These are phyloP conservation scores for Ogataea allantospora DNA, from an alignment of 805 yeast species.

Conservation along the genomic window DNA sequence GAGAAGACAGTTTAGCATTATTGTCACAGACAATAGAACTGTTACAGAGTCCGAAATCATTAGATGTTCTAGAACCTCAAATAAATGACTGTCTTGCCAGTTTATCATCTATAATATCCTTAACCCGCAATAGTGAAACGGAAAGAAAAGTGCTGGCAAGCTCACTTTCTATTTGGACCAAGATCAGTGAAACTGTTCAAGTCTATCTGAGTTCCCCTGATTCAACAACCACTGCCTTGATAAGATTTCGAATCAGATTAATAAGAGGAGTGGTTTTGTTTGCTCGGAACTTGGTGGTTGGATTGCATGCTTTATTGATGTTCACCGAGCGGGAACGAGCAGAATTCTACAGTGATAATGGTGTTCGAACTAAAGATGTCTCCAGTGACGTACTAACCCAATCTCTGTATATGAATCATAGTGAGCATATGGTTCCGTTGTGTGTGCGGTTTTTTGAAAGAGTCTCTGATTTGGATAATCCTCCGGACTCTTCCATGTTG, in stretches of 20 bases:
- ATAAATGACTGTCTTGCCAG: slow-evolving; percentile 15
- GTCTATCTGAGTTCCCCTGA: not conserved
- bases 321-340: slow-evolving; percentile 9
- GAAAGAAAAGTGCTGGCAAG: slow-evolving; percentile 20
- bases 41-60: not conserved
- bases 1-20: slow-evolving; percentile 16
- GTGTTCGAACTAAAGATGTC: slow-evolving; percentile 13
- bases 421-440: slow-evolving; percentile 14
- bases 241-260: slow-evolving; percentile 16
- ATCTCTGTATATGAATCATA: slow-evolving; percentile 18
- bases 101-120: slow-evolving; percentile 13
- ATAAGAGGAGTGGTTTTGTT: slow-evolving; percentile 25
- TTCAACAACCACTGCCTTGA: slow-evolving; percentile 1
- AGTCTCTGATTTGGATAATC: not conserved
- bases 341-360: slow-evolving; percentile 13
- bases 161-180: slow-evolving; percentile 25
- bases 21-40: slow-evolving; percentile 19
- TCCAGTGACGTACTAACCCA: slow-evolving; percentile 12
- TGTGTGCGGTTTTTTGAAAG: slow-evolving; percentile 9
- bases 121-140: slow-evolving; percentile 14
- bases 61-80: slow-evolving; percentile 1
- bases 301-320: slow-evolving; percentile 14
- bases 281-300: slow-evolving; percentile 25
- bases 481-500: not conserved
- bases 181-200: slow-evolving; percentile 15